A percentile compares a stretch with the other conserved stretches of the same genome.
phyloP scores from a whole-genome alignment of 495 filamentous ascomycete genomes.

The Cetradonia linearis region DNA sequence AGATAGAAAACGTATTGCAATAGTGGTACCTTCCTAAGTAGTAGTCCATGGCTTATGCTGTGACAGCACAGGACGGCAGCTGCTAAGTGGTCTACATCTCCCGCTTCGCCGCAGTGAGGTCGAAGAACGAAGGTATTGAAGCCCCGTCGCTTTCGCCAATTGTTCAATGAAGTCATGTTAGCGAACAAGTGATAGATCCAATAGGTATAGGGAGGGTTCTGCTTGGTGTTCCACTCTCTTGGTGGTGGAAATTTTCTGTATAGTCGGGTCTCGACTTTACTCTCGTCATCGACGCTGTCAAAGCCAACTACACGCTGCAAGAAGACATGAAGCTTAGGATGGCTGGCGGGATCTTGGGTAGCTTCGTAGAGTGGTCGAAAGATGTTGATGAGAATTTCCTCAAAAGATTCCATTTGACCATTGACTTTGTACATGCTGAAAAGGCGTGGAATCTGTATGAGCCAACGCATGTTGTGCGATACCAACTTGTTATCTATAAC shows the following conservation, averaged over 20 bases:
- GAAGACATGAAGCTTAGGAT: slow-evolving; percentile 91
- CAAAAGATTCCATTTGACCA: slow-evolving; percentile 75
- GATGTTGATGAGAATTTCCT: slow-evolving; percentile 82
- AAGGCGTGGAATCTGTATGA: slow-evolving; percentile 87
- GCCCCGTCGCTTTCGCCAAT: slow-evolving; percentile 77
- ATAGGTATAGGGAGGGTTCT: slow-evolving; percentile 97
- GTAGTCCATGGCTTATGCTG: slow-evolving; percentile 91
- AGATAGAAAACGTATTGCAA: slow-evolving; percentile 97
- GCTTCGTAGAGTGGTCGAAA: slow-evolving; percentile 94
- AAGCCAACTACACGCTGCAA: slow-evolving; percentile 91
- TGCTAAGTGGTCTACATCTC: slow-evolving; percentile 90
- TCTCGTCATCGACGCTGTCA: slow-evolving; percentile 97
- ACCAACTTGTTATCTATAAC: slow-evolving; percentile 98
- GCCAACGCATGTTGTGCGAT: slow-evolving; percentile 94
- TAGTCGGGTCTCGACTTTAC: slow-evolving; percentile 83
- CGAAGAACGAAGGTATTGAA: slow-evolving; percentile 94
- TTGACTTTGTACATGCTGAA: slow-evolving; percentile 93
- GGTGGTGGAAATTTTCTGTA: slow-evolving; percentile 91
- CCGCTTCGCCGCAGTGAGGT: slow-evolving; percentile 93
- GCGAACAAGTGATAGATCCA: slow-evolving; percentile 97
- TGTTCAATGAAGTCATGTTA: slow-evolving; percentile 86
- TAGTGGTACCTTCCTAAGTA: slow-evolving; percentile 86
- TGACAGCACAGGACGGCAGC: slow-evolving; percentile 89
- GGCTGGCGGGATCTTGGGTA: slow-evolving; percentile 72
- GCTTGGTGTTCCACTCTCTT: slow-evolving; percentile 73